Evolutionary conservation across 2,329 filamentous ascomycete genomes (phyloP), one percentile per base, ranked within the genome.

Genomic region (Sclerotinia borealis): DNA sequence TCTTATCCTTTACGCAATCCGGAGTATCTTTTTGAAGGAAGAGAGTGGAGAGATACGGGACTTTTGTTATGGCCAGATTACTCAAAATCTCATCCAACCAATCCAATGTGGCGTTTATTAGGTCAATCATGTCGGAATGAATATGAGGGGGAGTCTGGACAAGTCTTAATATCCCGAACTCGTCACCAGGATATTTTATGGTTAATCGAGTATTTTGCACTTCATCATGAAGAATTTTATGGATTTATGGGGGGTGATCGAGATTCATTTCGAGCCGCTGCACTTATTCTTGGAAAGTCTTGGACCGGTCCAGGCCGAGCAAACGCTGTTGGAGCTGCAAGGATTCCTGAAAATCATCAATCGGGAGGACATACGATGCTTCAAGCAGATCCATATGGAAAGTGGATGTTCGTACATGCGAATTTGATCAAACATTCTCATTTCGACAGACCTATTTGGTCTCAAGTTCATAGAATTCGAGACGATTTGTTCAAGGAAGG

Each of bases 391-490:
- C 61, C 59, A 19, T 63, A 65, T 17, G 67, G 67, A 29, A 62
- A 58, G 34, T 68, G 66, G 66, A 51, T 66, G 62, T 69, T 69
- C 47, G 66, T 69, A n/a, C 67, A 69, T 63, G 67, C 66, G 39
- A 68, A 68, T 63, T 25, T 69, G 61, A 65, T 69, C 4, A 69
- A 69, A 37, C 66, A 68, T 64, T 55, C 54, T 5, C 17, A 48
- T 5, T 68, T 68, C 15, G 1, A 13, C 1, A 52, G 48, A 17
- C 67, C 67, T 6, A 50, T 68, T 13, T 68, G 67, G 67, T 29
- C 60, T n/a, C 43, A 59, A 29, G 66, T 68, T 29, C 64, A 67
- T 31, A 52, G 66, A 13, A 65, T 58, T 17, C 39, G 59, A 13
- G 15, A 67, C 9, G 67, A 68, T 51, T 65, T 13, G 15, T 68